Evolutionary conservation across 352 stramenopile genomes (phyloP).

Genomic region (Pythium phragmiticola): DNA sequence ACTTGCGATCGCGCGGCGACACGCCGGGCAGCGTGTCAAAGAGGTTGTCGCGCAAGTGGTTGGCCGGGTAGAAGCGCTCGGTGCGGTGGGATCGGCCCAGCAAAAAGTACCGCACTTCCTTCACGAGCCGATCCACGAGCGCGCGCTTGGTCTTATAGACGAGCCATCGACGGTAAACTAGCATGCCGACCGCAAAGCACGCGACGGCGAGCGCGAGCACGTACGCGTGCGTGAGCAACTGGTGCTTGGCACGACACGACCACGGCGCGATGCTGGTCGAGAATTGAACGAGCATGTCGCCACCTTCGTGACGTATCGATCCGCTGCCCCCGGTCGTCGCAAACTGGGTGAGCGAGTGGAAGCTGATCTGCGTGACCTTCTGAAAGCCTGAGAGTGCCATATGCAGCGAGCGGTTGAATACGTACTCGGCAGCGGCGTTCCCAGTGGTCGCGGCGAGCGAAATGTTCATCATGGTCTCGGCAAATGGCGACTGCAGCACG

Average conservation of each 20-base stretch:
- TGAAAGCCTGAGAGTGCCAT: slow-evolving; percentile 54
- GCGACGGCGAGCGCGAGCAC: slow-evolving; percentile 34
- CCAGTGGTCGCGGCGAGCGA: slow-evolving; percentile 15
- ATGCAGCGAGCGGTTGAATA: slow-evolving; percentile 63
- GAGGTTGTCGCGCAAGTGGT: slow-evolving; percentile 61
- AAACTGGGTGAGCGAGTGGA: slow-evolving; percentile 16
- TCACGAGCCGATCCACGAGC: slow-evolving; percentile 61
- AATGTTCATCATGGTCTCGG: slow-evolving; percentile 41
- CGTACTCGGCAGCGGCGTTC: slow-evolving; percentile 37
- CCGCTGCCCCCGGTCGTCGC: slow-evolving; percentile 31
- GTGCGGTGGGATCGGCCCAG: slow-evolving; percentile 38
- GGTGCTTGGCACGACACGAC: slow-evolving; percentile 47
- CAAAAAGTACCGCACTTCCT: slow-evolving; percentile 67
- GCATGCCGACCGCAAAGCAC: slow-evolving; percentile 27
- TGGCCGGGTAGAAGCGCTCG: slow-evolving; percentile 49
- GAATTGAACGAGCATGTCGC: slow-evolving; percentile 48
- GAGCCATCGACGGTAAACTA: slow-evolving; percentile 35
- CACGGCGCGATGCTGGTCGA: slow-evolving; percentile 45
- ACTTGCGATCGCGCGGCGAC: slow-evolving; percentile 43
- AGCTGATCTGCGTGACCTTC: slow-evolving; percentile 37
- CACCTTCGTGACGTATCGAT: neutral
- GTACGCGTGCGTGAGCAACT: slow-evolving; percentile 44
- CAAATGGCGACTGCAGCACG: slow-evolving; percentile 41
- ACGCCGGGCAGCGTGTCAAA: slow-evolving; percentile 40
- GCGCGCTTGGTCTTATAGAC: slow-evolving; percentile 46